Percentiles rank a stretch among this genome's conserved stretches.
Conservation (phyloP, 306 rosid species). For the Luffa aegyptiaca region DNA sequence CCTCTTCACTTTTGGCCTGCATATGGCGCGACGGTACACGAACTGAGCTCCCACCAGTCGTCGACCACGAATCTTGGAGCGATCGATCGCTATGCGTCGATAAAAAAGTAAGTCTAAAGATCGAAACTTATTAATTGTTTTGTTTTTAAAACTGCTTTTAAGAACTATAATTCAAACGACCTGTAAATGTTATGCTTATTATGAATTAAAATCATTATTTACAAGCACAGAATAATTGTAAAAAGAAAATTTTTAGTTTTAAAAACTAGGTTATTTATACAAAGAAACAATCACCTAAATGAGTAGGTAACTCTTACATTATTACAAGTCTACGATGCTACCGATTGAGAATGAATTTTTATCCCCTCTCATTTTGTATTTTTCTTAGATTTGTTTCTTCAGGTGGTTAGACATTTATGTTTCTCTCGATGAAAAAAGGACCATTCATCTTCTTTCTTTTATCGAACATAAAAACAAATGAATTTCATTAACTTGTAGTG, state of each 20-base stretch:
- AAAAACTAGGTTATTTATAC: too few species aligned
- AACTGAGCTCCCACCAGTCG: constrained; percentile 12
- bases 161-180: background rate
- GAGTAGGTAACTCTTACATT: too few species aligned
- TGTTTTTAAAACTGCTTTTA: background rate
- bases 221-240: background rate
- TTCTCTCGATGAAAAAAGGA: background rate
- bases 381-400: too few species aligned
- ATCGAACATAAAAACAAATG: too few species aligned
- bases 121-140: background rate
- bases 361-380: too few species aligned
- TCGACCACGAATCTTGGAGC: constrained; percentile 66
- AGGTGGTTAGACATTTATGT: background rate
- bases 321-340: too few species aligned
- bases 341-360: too few species aligned
- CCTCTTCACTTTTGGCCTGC: constrained; percentile 81
- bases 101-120: constrained; percentile 38
- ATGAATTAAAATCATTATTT: background rate
- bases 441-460: background rate
- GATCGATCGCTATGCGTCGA: constrained; percentile 47
- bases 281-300: too few species aligned
- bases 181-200: background rate
- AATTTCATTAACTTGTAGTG: too few species aligned
- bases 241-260: too few species aligned
- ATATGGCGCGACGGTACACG: constrained; percentile 43